Conservation (phyloP, 73 alveolate species). For the Paramecium pentaurelia region DNA sequence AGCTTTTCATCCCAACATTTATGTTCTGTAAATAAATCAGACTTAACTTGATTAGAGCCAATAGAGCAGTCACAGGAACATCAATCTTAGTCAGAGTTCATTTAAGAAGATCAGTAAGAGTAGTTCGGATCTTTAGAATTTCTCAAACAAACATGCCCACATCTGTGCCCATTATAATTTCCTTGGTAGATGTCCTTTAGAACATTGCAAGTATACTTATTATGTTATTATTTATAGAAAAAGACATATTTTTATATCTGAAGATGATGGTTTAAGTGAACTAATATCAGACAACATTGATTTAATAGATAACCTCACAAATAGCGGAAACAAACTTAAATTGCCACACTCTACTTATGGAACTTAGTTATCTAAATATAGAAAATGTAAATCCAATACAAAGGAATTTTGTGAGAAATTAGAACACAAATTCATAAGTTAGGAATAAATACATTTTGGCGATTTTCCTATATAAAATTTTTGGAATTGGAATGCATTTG, state of each 20-base stretch:
- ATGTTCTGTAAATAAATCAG: constrained; percentile 12
- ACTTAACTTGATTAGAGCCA: constrained; percentile 17
- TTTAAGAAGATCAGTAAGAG: not conserved
- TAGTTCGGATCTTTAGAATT: not conserved
- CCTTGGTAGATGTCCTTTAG: not conserved
- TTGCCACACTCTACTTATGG: not conserved
- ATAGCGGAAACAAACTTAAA: constrained; percentile 14
- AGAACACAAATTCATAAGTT: not conserved
- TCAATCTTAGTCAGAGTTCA: not conserved
- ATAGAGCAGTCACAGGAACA: not conserved
- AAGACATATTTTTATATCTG: not conserved
- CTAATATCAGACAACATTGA: constrained; percentile 6
- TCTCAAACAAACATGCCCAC: not conserved
- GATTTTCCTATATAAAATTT: not conserved
- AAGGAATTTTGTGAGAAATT: constrained; percentile 1
- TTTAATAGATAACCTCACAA: not conserved
- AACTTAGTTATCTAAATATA: not conserved
- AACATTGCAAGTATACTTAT: not conserved
- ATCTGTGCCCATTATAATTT: constrained; percentile 5
- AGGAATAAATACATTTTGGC: constrained; percentile 2
- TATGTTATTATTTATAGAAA: not conserved
- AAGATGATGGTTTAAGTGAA: constrained; percentile 16
- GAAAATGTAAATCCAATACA: not conserved
- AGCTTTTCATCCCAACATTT: constrained; percentile 19
- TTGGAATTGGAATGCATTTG: not conserved